Percentiles rank a stretch among this genome's conserved stretches.
Conservation (phyloP, 352 stramenopile genomes). For the Lagenidium giganteum region DNA sequence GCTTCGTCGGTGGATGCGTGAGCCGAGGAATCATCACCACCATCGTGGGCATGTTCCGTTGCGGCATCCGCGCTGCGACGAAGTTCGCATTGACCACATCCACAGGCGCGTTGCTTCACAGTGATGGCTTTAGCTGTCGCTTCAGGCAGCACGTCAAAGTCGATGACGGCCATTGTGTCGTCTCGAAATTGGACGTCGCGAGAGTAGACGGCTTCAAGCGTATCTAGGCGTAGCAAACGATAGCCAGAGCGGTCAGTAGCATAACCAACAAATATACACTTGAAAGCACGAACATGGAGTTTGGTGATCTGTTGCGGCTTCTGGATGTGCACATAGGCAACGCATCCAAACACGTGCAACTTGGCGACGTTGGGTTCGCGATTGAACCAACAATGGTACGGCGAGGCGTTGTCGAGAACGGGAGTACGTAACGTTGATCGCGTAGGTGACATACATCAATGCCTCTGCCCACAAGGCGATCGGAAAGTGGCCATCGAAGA, state of each 20-base stretch:
- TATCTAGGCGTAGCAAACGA: slow-evolving; percentile 1
- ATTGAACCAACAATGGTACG: slow-evolving; percentile 1
- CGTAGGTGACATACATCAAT: slow-evolving; percentile 1
- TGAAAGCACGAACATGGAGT: slow-evolving; percentile 1
- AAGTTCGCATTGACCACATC: no score
- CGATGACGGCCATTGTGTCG: slow-evolving; percentile 6
- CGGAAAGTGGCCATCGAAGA: slow-evolving; percentile 5
- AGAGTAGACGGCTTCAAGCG: slow-evolving; percentile 1
- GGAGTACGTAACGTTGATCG: slow-evolving; percentile 8
- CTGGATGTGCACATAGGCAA: no score
- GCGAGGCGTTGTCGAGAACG: slow-evolving; percentile 2
- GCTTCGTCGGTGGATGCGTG: no score
- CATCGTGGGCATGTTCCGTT: no score
- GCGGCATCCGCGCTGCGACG: no score
- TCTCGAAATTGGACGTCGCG: slow-evolving; percentile 15
- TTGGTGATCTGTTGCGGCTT: no score
- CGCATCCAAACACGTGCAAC: no score
- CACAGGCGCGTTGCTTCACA: no score
- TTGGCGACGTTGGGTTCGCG: no score
- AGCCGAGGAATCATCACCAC: no score
- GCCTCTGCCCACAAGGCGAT: slow-evolving; percentile 3
- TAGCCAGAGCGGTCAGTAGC: slow-evolving; percentile 9
- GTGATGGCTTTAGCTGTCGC: no score
- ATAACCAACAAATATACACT: slow-evolving; percentile 18
- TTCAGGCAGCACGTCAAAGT: background rate